These are phyloP conservation scores for Narthecium ossifragum DNA, from an alignment of 106 monocot species.

Conservation along the genomic window DNA sequence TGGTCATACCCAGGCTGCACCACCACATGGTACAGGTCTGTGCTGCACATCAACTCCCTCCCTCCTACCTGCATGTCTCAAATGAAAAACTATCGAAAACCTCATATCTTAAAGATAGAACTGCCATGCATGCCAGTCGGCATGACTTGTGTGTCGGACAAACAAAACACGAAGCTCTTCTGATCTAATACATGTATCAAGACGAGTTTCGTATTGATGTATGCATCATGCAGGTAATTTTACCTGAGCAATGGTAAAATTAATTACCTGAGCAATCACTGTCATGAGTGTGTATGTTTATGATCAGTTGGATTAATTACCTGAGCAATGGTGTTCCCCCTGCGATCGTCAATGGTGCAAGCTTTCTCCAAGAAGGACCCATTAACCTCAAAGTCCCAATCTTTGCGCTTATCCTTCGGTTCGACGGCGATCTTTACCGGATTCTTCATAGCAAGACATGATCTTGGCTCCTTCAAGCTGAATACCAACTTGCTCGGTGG, in stretches of 20 bases:
- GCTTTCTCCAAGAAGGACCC: slow-evolving; percentile 56
- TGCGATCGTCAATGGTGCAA: slow-evolving; percentile 44
- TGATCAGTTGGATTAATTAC: too few relatives aligned
- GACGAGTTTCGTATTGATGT: too few relatives aligned
- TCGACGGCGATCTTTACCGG: slow-evolving; percentile 29
- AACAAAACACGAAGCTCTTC: too few relatives aligned
- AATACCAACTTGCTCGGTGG: slow-evolving; percentile 35
- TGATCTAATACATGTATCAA: too few relatives aligned
- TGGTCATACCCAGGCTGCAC: slow-evolving; percentile 65
- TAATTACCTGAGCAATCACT: too few relatives aligned
- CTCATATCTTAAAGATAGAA: neutral
- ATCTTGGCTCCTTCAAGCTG: slow-evolving; percentile 27
- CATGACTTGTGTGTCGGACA: neutral
- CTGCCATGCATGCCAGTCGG: neutral
- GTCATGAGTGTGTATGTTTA: too few relatives aligned
- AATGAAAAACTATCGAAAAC: neutral
- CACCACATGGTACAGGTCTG: slow-evolving; percentile 45
- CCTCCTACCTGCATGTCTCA: slow-evolving; percentile 15
- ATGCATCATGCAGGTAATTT: too few relatives aligned
- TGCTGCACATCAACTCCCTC: slow-evolving; percentile 28
- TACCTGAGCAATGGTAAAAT: too few relatives aligned
- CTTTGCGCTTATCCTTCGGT: slow-evolving; percentile 23
- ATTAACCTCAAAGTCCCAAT: slow-evolving; percentile 54
- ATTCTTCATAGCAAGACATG: slow-evolving; percentile 14
- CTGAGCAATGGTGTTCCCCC: slow-evolving; percentile 53